Conservation (phyloP, 2,329 filamentous ascomycete species). For the Paraconiothyrium brasiliense region DNA sequence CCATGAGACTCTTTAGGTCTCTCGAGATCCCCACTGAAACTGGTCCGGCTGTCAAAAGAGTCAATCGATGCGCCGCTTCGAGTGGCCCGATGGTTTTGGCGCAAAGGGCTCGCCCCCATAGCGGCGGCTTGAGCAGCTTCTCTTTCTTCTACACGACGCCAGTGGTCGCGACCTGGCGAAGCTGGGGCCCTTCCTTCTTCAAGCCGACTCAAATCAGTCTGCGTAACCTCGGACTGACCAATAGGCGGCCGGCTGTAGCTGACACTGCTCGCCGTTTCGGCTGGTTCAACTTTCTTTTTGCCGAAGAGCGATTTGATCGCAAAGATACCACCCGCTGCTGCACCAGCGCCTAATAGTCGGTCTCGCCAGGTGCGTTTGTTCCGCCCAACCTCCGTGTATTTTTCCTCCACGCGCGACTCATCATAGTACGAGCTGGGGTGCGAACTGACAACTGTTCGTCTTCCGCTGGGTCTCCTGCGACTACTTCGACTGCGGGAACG, state of each 20-base stretch:
- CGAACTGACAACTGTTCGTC: slow-evolving; percentile 47
- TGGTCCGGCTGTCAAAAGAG: slow-evolving; percentile 54
- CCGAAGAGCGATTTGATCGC: slow-evolving; percentile 66
- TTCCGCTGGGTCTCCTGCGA: slow-evolving; percentile 40
- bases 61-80: slow-evolving; percentile 50
- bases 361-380: slow-evolving; percentile 55
- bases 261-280: slow-evolving; percentile 62
- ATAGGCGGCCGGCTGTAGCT: slow-evolving; percentile 64
- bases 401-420: slow-evolving; percentile 54
- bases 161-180: slow-evolving; percentile 52
- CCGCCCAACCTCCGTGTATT: slow-evolving; percentile 47
- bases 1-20: slow-evolving; percentile 45
- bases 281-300: slow-evolving; percentile 51
- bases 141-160: slow-evolving; percentile 50
- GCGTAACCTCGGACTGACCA: slow-evolving; percentile 58
- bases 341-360: slow-evolving; percentile 56
- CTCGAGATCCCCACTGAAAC: slow-evolving; percentile 44
- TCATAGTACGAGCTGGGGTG: slow-evolving; percentile 43
- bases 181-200: slow-evolving; percentile 65
- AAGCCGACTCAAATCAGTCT: slow-evolving; percentile 57
- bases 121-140: slow-evolving; percentile 50
- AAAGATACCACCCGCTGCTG: slow-evolving; percentile 53
- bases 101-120: slow-evolving; percentile 59
- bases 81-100: slow-evolving; percentile 39
- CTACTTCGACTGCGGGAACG: slow-evolving; percentile 52